Conservation (phyloP, 192 early-diverging fungal species). For the Coemansia sp. region DNA sequence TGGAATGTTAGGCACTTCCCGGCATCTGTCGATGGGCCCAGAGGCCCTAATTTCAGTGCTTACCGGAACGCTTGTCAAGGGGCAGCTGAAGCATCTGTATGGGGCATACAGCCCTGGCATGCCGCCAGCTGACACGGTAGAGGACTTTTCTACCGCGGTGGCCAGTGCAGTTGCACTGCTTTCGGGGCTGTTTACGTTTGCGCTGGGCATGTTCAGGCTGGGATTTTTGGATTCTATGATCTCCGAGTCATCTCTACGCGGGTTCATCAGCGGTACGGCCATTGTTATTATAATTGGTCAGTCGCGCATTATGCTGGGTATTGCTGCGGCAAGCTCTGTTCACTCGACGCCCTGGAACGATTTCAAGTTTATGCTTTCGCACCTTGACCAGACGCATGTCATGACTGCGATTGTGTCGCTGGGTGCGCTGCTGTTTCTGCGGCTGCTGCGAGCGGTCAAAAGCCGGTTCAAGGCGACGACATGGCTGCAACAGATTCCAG, state of each 20-base stretch:
- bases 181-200: constrained; percentile 91
- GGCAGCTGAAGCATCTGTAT: constrained; percentile 61
- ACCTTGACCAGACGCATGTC: constrained; percentile 66
- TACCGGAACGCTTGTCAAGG: constrained; percentile 64
- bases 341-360: constrained; percentile 80
- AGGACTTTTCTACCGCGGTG: constrained; percentile 46
- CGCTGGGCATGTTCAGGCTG: constrained; percentile 91
- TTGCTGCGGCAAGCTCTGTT: constrained; percentile 56
- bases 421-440: constrained; percentile 68
- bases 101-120: constrained; percentile 44
- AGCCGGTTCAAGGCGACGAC: constrained; percentile 27
- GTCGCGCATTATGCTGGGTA: constrained; percentile 72
- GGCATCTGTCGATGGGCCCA: constrained; percentile 93
- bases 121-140: constrained; percentile 54
- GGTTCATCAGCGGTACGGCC: constrained; percentile 94
- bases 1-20: constrained; percentile 87
- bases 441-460: constrained; percentile 52
- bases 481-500: constrained; percentile 81
- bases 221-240: constrained; percentile 98
- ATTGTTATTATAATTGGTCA: constrained; percentile 91
- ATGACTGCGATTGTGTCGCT: constrained; percentile 73
- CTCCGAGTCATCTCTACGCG: constrained; percentile 87
- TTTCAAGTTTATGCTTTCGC: constrained; percentile 64
- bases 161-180: constrained; percentile 78
- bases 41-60: constrained; percentile 92